phyloP scores from a whole-genome alignment of 257 asterid genomes.

The Solanum neorickii region DNA sequence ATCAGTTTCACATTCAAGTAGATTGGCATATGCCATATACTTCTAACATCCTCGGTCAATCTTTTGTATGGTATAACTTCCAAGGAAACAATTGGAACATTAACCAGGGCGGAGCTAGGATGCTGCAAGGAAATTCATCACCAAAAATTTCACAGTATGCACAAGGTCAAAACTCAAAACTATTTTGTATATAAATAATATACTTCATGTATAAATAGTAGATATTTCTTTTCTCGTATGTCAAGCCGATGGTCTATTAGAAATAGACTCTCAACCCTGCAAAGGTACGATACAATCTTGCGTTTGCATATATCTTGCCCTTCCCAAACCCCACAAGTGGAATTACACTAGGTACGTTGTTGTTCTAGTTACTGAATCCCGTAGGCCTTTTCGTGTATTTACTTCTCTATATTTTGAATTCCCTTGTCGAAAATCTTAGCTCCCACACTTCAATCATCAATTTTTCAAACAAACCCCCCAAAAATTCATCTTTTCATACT shows the following conservation, averaged over 20 bases:
- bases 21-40: not conserved
- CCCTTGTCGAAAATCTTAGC: not conserved
- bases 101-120: not conserved
- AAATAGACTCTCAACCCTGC: not conserved
- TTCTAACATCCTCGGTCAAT: not conserved
- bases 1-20: not conserved
- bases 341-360: not conserved
- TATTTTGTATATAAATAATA: not conserved
- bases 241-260: not conserved
- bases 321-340: not conserved
- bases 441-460: not conserved
- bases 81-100: not conserved
- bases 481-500: not conserved
- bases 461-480: not conserved
- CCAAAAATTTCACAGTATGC: not conserved
- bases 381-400: not conserved
- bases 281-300: not conserved
- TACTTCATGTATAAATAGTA: too few species aligned
- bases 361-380: not conserved
- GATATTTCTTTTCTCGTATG: not conserved
- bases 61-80: not conserved
- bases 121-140: not conserved
- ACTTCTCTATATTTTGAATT: not conserved
- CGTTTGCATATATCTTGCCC: not conserved
- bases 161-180: not conserved